phyloP scores from a whole-genome alignment of 169 alveolate genomes.

The Eimeria acervulina region DNA sequence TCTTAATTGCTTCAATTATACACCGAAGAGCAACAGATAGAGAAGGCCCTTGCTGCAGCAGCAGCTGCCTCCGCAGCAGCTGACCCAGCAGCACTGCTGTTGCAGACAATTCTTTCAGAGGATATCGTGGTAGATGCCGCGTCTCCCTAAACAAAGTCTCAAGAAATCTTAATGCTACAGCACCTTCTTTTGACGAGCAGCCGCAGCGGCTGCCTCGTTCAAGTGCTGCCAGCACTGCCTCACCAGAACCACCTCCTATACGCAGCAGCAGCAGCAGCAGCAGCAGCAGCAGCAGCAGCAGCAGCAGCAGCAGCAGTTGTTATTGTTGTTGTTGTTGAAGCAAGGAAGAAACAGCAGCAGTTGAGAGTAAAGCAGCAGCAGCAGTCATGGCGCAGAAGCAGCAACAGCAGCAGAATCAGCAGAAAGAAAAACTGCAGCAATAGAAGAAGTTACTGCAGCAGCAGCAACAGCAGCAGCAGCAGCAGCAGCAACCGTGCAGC shows the following conservation, averaged over 20 bases:
- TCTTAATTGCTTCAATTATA: constrained; percentile 86
- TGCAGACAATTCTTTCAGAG: constrained; percentile 82
- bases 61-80: constrained; percentile 84
- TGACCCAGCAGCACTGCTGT: constrained; percentile 88
- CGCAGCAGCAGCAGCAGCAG: too few species aligned
- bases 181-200: background rate
- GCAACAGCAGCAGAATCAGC: background rate
- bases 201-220: background rate
- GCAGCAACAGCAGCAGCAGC: too few species aligned
- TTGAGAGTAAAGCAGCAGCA: too few species aligned
- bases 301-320: background rate
- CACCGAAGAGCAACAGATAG: constrained; percentile 86
- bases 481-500: too few species aligned
- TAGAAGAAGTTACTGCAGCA: too few species aligned
- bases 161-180: constrained; percentile 3
- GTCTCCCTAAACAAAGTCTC: constrained; percentile 86
- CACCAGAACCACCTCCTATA: background rate
- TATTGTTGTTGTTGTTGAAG: background rate
- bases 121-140: constrained; percentile 87
- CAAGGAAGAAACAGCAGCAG: background rate
- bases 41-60: constrained; percentile 82
- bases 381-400: background rate
- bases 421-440: background rate
- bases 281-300: constrained; percentile 1
- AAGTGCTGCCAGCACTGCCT: background rate